Base-by-base conservation (phyloP, 192 early-diverging fungal genomes). In the Coemansia sp. region DNA sequence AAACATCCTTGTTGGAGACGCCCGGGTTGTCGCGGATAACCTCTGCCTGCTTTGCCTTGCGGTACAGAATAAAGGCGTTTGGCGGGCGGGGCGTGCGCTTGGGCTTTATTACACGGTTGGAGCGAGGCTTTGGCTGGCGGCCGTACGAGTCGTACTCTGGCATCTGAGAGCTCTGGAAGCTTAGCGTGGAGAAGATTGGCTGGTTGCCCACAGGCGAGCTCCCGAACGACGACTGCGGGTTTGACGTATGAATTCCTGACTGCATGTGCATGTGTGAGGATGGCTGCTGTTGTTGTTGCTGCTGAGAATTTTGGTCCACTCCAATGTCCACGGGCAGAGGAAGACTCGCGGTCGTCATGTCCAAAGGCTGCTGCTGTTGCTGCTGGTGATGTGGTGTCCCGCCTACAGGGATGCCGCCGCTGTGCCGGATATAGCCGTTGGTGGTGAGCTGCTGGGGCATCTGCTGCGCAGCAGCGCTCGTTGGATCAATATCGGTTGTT, bases 61-160 rank as follows among this genome's bases (percentile, higher is more conserved):
- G 83, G 60, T 84, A 84, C 11, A 84, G 66, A 30, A 84, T 82
- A 57, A 84, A 84, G 2, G 81, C 73, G 50, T 84, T 84, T 50
- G 75, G 68, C 29, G 83, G 83, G 22, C 83, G 70, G 2, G 79
- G 79, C 20, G 79, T 81, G 55, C 74, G 79, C 69, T 81, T 81
- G 47, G 79, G 79, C 61, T 81, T 81, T 44, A 72, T 69, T 2
- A 62, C 41, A 28, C 74, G 72, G 4, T 62, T 64, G 8, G 65
- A 42, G 30, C 79, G 79, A 52, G 62, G 59, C 50, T 75, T 75
- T 20, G 70, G 50, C 15, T 65, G 65, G 50, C 79, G 68, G 31
- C 65, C 59, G 56, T 74, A 75, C 34, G 68, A 57, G 37, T 81
- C 74, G 42, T 75, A 81, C 22, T 81, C 79, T 20, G 70, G 73